phyloP scores from a whole-genome alignment of 768 basidiomycete genomes.

The Rickenella mellea region DNA sequence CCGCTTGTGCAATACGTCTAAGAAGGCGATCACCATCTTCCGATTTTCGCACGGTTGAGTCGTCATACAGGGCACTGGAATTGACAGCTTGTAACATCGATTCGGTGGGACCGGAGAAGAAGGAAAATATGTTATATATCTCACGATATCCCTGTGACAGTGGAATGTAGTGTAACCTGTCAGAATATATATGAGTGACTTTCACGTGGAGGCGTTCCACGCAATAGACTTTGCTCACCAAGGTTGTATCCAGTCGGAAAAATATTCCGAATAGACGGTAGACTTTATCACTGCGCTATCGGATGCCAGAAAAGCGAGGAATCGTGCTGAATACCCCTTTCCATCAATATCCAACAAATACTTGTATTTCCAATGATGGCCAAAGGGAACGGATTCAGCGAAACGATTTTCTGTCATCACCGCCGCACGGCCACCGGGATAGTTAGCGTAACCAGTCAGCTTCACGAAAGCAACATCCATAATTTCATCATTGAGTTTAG shows the following conservation, averaged over 20 bases:
- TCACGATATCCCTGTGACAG: constrained; percentile 80
- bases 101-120: constrained; percentile 78
- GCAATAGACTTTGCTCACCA: constrained; percentile 40
- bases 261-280: constrained; percentile 88
- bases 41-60: constrained; percentile 20
- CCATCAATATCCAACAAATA: constrained; percentile 90
- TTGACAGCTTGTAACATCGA: constrained; percentile 47
- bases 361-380: constrained; percentile 88
- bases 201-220: background rate
- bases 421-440: constrained; percentile 65
- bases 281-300: constrained; percentile 87
- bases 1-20: constrained; percentile 78
- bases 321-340: constrained; percentile 89
- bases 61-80: constrained; percentile 31
- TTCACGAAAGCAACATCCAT: constrained; percentile 88
- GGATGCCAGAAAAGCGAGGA: constrained; percentile 76
- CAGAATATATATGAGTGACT: background rate
- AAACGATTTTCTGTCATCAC: constrained; percentile 60
- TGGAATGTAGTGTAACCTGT: constrained; percentile 92
- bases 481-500: constrained; percentile 60
- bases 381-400: constrained; percentile 68
- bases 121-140: constrained; percentile 89
- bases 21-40: constrained; percentile 65
- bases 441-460: constrained; percentile 55
- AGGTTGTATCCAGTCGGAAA: constrained; percentile 85